Evolutionary conservation across 352 stramenopile genomes (phyloP), one percentile per base, ranked within the genome.

Genomic region (Phytophthora megakarya): DNA sequence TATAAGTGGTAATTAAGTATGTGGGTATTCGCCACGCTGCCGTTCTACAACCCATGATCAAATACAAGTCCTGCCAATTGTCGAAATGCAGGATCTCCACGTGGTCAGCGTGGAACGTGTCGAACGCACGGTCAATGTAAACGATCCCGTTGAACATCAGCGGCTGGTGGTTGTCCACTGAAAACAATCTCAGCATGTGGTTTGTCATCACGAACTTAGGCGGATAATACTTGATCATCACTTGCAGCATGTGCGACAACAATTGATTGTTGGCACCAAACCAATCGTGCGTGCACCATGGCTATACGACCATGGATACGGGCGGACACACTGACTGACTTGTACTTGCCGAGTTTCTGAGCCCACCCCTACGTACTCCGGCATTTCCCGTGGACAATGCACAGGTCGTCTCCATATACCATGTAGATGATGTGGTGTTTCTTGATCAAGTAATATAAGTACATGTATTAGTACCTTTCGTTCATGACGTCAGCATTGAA

Each of bases 101-200:
- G 74, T 99, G 97, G 49, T 97, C 97, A 16, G 93, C 90, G 77
- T 99, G 97, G 82, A 99, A 99, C 91, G 99, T 98, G 78, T 99
- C 97, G 78, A 97, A 99, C 19, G 92, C 88, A 50, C 97, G 97
- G 77, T 99, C 96, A 58, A 99, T 98, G 79, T 99, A 99, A 65
- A 99, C 95, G 23, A 99, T 84, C 44, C 80, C 88, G 78, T 97
- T 96, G 37, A 74, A 81, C 55, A 90, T 89, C 56, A 80, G 83
- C 4, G 97, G 96, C 65, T 94, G 83, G 57, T 90, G 84, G 70
- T 95, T 91, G 58, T 87, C 92, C 37, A 84, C 86, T 7, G 91
- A 96, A 48, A 97, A 97, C 51, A 98, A 76, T 11, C 94, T 86
- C 32, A 99, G 72, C 90, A 99, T 97, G 69, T 89, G 88, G 76